phyloP scores from a whole-genome alignment of 345 rosid species.

The Hevea brasiliensis region DNA sequence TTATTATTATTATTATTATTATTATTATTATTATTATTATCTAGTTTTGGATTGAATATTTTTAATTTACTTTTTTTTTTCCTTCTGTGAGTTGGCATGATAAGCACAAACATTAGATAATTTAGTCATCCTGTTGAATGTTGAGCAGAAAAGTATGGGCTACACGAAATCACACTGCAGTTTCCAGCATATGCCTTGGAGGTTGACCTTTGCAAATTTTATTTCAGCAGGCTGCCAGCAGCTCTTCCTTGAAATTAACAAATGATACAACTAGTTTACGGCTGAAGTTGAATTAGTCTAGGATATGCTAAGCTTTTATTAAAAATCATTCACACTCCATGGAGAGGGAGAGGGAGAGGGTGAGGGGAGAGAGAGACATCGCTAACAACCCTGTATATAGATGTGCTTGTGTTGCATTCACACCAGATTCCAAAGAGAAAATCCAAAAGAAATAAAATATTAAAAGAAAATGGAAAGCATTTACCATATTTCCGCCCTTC shows the following conservation, averaged over 20 bases:
- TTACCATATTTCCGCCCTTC: background rate
- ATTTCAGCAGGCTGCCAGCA: background rate
- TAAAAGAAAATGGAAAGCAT: background rate
- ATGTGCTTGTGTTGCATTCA: constrained; percentile 8
- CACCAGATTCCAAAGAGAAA: background rate
- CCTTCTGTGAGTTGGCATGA: background rate
- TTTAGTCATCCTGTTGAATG: too few species aligned
- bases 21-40: too few species aligned
- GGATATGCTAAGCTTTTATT: too few species aligned
- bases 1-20: too few species aligned
- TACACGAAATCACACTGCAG: background rate
- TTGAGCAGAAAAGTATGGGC: too few species aligned
- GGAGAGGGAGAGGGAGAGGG: too few species aligned
- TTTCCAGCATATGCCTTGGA: background rate
- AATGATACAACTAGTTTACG: background rate
- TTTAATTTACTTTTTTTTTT: too few species aligned
- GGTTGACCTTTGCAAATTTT: background rate
- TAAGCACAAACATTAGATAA: background rate
- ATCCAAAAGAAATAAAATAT: background rate
- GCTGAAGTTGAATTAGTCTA: background rate
- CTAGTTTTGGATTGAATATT: background rate
- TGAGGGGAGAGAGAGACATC: background rate
- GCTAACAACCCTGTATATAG: background rate
- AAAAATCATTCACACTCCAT: background rate
- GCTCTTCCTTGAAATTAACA: background rate